These are phyloP conservation scores for Fragaria iinumae DNA, from an alignment of 306 rosid species.

Conservation along the genomic window DNA sequence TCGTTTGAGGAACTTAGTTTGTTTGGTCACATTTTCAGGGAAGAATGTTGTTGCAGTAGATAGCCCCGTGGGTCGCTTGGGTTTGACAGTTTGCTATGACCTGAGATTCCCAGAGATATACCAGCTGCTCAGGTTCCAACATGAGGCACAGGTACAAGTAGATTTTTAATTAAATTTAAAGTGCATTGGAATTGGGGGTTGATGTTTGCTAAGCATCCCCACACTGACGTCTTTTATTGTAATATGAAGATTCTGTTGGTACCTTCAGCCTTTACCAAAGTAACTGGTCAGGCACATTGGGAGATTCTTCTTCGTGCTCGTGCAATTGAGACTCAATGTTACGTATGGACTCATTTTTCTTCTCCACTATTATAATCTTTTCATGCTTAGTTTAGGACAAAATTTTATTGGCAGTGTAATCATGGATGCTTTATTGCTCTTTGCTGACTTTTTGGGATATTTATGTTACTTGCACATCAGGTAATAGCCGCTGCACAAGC, in stretches of 20 bases:
- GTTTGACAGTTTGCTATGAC: slow-evolving; percentile 92
- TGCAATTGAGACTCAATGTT: slow-evolving; percentile 95
- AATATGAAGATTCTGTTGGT: slow-evolving; percentile 66
- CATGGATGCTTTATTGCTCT: slow-evolving; percentile 16
- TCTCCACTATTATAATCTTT: not conserved
- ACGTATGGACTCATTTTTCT: slow-evolving; percentile 47
- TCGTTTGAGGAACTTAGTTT: slow-evolving; percentile 22
- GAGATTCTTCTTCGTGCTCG: slow-evolving; percentile 95
- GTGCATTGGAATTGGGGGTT: slow-evolving; percentile 14
- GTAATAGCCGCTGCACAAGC: slow-evolving; percentile 97
- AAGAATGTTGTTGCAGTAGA: slow-evolving; percentile 71
- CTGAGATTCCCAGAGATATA: slow-evolving; percentile 90
- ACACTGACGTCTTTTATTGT: slow-evolving; percentile 18
- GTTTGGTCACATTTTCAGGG: slow-evolving; percentile 50
- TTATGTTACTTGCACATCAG: slow-evolving; percentile 46
- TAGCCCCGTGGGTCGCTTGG: slow-evolving; percentile 89
- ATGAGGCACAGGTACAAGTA: slow-evolving; percentile 64
- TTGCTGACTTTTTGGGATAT: slow-evolving; percentile 13
- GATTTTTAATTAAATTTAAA: slow-evolving; percentile 20
- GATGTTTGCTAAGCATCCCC: slow-evolving; percentile 28
- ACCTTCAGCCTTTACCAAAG: slow-evolving; percentile 86
- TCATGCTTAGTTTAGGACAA: slow-evolving; percentile 4
- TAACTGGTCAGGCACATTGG: slow-evolving; percentile 95
- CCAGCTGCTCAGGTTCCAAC: slow-evolving; percentile 76
- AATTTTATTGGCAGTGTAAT: not conserved